Percentiles rank a stretch among this genome's conserved stretches.
phyloP scores from a whole-genome alignment of 768 basidiomycete genomes.

The Sutorius australiensis region DNA sequence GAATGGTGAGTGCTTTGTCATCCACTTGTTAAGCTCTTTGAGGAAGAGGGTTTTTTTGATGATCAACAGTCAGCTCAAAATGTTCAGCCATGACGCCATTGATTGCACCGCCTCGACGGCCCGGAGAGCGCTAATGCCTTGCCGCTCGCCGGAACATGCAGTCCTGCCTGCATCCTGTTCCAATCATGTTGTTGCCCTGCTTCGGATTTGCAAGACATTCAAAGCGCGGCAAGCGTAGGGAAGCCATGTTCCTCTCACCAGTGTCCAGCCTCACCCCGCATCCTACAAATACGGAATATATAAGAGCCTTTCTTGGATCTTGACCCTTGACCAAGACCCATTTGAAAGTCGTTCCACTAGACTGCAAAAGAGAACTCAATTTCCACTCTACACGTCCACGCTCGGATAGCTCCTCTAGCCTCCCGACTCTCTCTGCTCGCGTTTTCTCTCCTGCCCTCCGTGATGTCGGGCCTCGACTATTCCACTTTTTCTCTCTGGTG shows the following conservation, averaged over 20 bases:
- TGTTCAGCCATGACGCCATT: slow-evolving; percentile 26
- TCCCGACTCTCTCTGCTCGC: slow-evolving; percentile 1
- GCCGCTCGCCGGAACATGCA: slow-evolving; percentile 30
- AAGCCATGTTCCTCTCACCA: slow-evolving; percentile 25
- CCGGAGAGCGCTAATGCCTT: slow-evolving; percentile 21
- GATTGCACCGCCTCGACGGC: slow-evolving; percentile 24
- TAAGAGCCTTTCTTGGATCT: slow-evolving; percentile 28
- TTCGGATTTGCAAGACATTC: slow-evolving; percentile 31
- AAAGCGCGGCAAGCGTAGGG: slow-evolving; percentile 26
- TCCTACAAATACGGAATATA: slow-evolving; percentile 22
- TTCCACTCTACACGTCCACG: slow-evolving; percentile 10
- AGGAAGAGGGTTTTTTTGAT: slow-evolving; percentile 29
- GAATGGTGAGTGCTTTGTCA: slow-evolving; percentile 13
- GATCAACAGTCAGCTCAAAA: slow-evolving; percentile 23
- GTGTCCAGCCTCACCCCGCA: slow-evolving; percentile 22
- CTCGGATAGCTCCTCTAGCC: slow-evolving; percentile 5
- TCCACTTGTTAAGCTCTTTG: slow-evolving; percentile 29
- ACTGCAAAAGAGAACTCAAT: slow-evolving; percentile 18
- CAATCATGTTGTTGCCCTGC: slow-evolving; percentile 31
- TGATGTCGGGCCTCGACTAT: slow-evolving; percentile 25
- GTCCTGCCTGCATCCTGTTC: slow-evolving; percentile 30
- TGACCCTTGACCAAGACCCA: slow-evolving; percentile 24
- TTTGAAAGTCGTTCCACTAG: slow-evolving; percentile 20
- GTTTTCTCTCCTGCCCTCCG: not conserved
- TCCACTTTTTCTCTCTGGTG: slow-evolving; percentile 28